Evolutionary conservation across 331 rosid genomes (phyloP).

Genomic region (Cydonia oblonga): DNA sequence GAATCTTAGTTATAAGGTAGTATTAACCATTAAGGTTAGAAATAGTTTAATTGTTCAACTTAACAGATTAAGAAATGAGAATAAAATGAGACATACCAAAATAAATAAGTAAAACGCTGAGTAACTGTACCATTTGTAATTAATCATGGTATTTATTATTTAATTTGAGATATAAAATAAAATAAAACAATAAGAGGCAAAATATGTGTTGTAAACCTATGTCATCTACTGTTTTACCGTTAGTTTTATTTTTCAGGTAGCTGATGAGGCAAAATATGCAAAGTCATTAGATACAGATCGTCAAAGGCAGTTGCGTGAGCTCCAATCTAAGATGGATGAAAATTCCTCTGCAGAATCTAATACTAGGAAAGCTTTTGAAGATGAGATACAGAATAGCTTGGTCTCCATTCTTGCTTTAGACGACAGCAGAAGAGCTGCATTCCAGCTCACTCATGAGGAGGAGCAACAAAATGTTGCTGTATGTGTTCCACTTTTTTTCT

Average conservation of each 20-base stretch:
- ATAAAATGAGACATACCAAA: neutral
- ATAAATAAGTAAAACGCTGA: neutral
- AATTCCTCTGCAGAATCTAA: conserved; percentile 46
- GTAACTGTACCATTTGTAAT: neutral
- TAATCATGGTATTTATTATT: neutral
- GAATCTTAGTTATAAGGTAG: neutral
- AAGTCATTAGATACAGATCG: conserved; percentile 58
- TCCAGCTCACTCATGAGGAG: conserved; percentile 78
- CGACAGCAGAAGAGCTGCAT: conserved; percentile 74
- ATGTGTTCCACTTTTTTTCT: conserved; percentile 28
- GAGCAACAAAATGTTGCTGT: conserved; percentile 87
- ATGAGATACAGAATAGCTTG: conserved; percentile 62
- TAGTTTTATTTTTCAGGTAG: conserved; percentile 43
- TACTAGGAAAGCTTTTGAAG: conserved; percentile 62
- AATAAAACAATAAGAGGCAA: neutral
- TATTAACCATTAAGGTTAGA: neutral
- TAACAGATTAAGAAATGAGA: neutral
- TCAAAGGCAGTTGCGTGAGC: conserved; percentile 59
- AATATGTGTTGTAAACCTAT: neutral
- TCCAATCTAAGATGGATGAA: conserved; percentile 58
- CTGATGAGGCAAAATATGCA: conserved; percentile 69
- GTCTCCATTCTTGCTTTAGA: conserved; percentile 59
- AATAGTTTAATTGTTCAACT: neutral
- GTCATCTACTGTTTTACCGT: conserved; percentile 9
- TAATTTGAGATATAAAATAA: neutral